phyloP scores from a whole-genome alignment of 768 basidiomycete species.

The Scleroderma citrinum region DNA sequence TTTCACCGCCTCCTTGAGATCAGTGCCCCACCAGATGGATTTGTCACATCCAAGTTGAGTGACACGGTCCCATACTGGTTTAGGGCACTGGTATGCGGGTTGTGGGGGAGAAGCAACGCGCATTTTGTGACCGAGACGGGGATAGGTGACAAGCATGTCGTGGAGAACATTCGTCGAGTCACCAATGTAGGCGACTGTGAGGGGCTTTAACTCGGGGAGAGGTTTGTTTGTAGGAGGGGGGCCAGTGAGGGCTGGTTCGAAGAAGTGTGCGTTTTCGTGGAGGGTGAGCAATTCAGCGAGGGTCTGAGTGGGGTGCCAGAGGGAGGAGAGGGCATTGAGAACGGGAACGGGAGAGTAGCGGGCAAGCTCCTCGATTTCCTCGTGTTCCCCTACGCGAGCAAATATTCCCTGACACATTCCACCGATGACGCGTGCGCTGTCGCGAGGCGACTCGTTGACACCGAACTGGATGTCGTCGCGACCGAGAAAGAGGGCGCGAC shows the following conservation, averaged over 20 bases:
- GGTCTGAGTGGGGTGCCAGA: slow-evolving; percentile 96
- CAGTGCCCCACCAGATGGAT: slow-evolving; percentile 64
- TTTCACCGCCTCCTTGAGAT: slow-evolving; percentile 82
- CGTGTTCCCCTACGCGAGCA: slow-evolving; percentile 90
- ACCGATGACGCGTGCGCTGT: slow-evolving; percentile 83
- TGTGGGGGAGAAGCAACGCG: slow-evolving; percentile 76
- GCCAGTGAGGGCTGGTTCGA: slow-evolving; percentile 28
- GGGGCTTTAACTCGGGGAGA: slow-evolving; percentile 57
- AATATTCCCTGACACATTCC: slow-evolving; percentile 97
- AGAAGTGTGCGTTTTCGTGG: slow-evolving; percentile 64
- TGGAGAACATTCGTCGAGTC: slow-evolving; percentile 94
- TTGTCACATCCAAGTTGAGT: slow-evolving; percentile 68
- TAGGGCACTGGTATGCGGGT: slow-evolving; percentile 56
- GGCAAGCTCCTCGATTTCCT: slow-evolving; percentile 93
- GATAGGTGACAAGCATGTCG: slow-evolving; percentile 95
- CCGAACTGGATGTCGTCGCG: slow-evolving; percentile 90
- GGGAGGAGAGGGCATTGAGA: slow-evolving; percentile 89
- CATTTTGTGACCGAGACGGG: slow-evolving; percentile 82
- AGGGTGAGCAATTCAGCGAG: slow-evolving; percentile 91
- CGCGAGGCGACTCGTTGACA: slow-evolving; percentile 84
- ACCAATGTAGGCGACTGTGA: slow-evolving; percentile 91
- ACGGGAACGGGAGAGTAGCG: slow-evolving; percentile 90
- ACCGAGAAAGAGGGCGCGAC: slow-evolving; percentile 86
- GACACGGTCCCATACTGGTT: slow-evolving; percentile 76
- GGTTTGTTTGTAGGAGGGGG: slow-evolving; percentile 16